These are phyloP conservation scores for Musa troglodytarum DNA, from an alignment of 176 grass and related monocot species.

Conservation along the genomic window DNA sequence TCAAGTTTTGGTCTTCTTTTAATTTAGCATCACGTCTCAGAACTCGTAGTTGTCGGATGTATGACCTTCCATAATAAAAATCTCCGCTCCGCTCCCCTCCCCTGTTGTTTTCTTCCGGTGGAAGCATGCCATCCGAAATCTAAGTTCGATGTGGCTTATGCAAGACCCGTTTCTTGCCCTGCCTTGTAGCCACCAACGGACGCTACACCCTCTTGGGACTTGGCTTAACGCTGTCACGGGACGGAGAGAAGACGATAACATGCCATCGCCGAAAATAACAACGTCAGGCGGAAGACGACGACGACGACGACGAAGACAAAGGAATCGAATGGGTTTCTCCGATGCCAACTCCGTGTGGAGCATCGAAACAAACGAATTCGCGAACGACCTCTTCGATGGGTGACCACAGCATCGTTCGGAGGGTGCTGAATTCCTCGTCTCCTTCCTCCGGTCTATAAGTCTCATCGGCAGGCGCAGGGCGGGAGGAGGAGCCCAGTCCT, in stretches of 20 bases:
- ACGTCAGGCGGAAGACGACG: background rate
- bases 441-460: background rate
- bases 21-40: too few species aligned
- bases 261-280: background rate
- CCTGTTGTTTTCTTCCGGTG: too few species aligned
- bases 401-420: background rate
- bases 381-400: constrained; percentile 1
- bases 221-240: background rate
- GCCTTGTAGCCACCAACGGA: too few species aligned
- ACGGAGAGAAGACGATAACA: background rate
- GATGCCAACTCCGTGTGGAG: background rate
- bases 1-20: too few species aligned
- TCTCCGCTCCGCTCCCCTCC: too few species aligned
- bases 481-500: background rate
- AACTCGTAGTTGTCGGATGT: too few species aligned
- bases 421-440: background rate
- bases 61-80: too few species aligned
- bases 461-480: background rate
- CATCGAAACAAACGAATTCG: background rate
- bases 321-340: background rate
- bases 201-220: too few species aligned
- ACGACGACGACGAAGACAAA: background rate
- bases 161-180: too few species aligned
- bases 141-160: too few species aligned
- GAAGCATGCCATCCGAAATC: too few species aligned